Base-by-base conservation (phyloP, 441 rosid species). In the Kokia cookei region DNA sequence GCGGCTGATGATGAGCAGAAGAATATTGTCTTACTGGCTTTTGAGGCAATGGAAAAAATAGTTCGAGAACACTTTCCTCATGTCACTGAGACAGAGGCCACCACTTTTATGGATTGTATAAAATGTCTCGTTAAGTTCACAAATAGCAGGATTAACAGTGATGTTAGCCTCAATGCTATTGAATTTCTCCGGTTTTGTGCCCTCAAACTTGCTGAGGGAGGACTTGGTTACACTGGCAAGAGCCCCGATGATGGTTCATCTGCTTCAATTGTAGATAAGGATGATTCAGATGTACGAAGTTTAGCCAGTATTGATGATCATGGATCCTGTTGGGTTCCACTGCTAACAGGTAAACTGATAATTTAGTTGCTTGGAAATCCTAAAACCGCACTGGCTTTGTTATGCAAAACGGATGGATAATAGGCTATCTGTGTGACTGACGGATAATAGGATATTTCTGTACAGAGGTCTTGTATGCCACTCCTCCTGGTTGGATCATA, bases 151-250 rank as follows among this genome's bases (percentile, higher is more conserved):
- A 93, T 96, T 82, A 90, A 91, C 82, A 88, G 88, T 76, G 97
- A 93, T 84, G 96, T 96, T 66, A 89, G 97, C 89, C 92, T 93
- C 83, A 92, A 93, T 87, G 97, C 99, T 53, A 93, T 96, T 72
- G 97, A 97, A 60, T 92, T 96, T 88, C 96, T 96, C 67, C 96
- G 96, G 60, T 93, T 91, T 82, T 96, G 98, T 84, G 98, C 98
- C 59, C 84, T 92, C 74, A 96, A 93, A 82, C 98, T 96, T 80
- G 98, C 98, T 61, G 97, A 92, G 7, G 99, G 92, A 66, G 98
- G 97, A 63, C 92, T 93, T 80, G 87, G 85, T 58, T 85, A 92
- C 83, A 83, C 84, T 73, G 90, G 86, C 69, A 89, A 84, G 82
- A 84, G 78, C 65, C 72, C 61, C 80, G 77, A 57, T 75, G 84